Conservation (phyloP, 768 basidiomycete genomes). For the Piloderma croceum region DNA sequence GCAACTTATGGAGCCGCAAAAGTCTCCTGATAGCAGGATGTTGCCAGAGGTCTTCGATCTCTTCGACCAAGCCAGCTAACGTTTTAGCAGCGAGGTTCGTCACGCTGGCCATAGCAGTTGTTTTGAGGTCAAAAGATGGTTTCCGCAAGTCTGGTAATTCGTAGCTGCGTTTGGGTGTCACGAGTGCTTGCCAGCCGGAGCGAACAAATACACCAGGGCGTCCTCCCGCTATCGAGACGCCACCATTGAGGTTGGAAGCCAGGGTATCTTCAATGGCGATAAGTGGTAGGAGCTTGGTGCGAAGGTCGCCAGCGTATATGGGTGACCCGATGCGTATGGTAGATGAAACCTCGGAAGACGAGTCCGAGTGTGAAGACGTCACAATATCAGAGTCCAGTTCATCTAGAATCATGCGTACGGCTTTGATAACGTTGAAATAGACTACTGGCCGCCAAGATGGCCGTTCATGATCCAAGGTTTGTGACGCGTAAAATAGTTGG, state of each 20-base stretch:
- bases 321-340: slow-evolving; percentile 13
- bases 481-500: slow-evolving; percentile 72
- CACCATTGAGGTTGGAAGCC: slow-evolving; percentile 62
- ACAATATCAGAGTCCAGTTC: slow-evolving; percentile 60
- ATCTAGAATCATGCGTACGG: slow-evolving; percentile 66
- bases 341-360: slow-evolving; percentile 7
- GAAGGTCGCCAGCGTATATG: slow-evolving; percentile 34
- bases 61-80: slow-evolving; percentile 41
- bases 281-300: slow-evolving; percentile 55
- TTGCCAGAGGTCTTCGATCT: slow-evolving; percentile 62
- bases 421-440: slow-evolving; percentile 80
- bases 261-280: slow-evolving; percentile 63
- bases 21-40: slow-evolving; percentile 61
- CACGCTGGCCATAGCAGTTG: slow-evolving; percentile 33
- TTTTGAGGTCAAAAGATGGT: slow-evolving; percentile 14
- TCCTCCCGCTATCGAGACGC: slow-evolving; percentile 55
- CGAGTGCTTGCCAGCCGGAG: slow-evolving; percentile 64
- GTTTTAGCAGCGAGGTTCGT: slow-evolving; percentile 52
- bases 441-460: slow-evolving; percentile 75
- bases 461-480: slow-evolving; percentile 63
- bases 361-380: slow-evolving; percentile 19
- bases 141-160: slow-evolving; percentile 33
- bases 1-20: slow-evolving; percentile 50
- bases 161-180: slow-evolving; percentile 40
- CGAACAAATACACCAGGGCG: slow-evolving; percentile 63